Evolutionary conservation across 768 basidiomycete genomes (phyloP).

Genomic region (Thelephora aurantiotincta): DNA sequence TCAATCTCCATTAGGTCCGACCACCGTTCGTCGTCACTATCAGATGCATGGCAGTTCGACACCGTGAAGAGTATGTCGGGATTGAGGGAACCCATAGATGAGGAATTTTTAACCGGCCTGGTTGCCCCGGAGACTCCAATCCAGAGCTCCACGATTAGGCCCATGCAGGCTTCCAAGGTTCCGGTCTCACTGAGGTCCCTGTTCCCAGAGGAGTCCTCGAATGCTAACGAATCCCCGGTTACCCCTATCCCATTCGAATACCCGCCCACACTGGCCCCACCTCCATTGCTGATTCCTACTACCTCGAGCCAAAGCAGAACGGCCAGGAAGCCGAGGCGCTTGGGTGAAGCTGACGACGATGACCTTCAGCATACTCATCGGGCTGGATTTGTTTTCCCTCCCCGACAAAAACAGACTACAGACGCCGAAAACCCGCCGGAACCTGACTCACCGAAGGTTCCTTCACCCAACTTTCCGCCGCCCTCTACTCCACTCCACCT

Average conservation of each 20-base stretch:
- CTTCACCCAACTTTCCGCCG: no score
- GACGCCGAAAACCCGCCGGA: no score
- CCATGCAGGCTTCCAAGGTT: slow-evolving; percentile 32
- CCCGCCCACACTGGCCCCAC: slow-evolving; percentile 14
- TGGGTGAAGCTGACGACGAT: slow-evolving; percentile 15
- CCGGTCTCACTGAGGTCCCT: slow-evolving; percentile 70
- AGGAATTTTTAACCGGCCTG: slow-evolving; percentile 6
- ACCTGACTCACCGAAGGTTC: no score
- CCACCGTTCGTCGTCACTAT: slow-evolving; percentile 2
- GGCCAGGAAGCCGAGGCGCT: no score
- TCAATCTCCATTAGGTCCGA: not conserved
- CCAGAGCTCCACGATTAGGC: slow-evolving; percentile 34
- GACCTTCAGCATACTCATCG: slow-evolving; percentile 30
- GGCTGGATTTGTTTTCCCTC: slow-evolving; percentile 40
- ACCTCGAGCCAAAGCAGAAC: slow-evolving; percentile 5
- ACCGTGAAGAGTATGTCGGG: slow-evolving; percentile 34
- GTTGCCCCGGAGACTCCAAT: not conserved
- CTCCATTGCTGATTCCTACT: slow-evolving; percentile 10
- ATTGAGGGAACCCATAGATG: slow-evolving; percentile 8
- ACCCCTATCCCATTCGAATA: slow-evolving; percentile 3
- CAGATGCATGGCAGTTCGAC: slow-evolving; percentile 66
- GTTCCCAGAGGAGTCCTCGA: slow-evolving; percentile 47
- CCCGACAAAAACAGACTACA: slow-evolving; percentile 11
- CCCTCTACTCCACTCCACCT: no score
- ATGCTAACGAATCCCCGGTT: slow-evolving; percentile 19